Base-by-base conservation (phyloP, 805 yeast species). In the Phaffomyces opuntiae region DNA sequence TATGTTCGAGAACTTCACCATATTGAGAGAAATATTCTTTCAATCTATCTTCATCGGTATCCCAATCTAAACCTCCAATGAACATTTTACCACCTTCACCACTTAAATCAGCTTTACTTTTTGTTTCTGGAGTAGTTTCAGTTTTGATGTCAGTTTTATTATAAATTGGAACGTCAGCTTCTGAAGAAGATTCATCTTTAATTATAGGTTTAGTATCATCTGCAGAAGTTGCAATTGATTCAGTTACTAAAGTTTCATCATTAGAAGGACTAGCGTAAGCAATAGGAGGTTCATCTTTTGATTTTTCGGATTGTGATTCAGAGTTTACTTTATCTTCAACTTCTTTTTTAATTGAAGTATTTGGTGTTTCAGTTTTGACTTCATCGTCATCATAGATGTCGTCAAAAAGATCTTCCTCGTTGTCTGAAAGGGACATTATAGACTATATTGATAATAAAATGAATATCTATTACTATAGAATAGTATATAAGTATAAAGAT, bases 41-140 rank as follows among this genome's bases (percentile, higher is more conserved):
- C 66, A 91, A 69, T 32, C 84, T 79, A 51, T 89, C 95, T 60
- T 91, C 98, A 13, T 90, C 82, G 14, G 99, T 91, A 61, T 91
- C 97, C 98, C 98, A 91, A 60, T 91, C 93, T 57, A 91, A 78
- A 42, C 99, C 99, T 52, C 99, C 99, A 64, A 88, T 79, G 60
- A 89, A 89, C 95, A 89, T 86, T 62, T 89, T 89, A 45, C 95
- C 95, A 52, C 81, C 81, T 57, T 87, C 96, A 53, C 81, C 77
- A 51, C 77, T 66, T 52, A 78, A 62, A 64, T 80, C 77, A 14
- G 77, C 78, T 49, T 66, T 73, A 34, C 50, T 53, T 27, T n/a
- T 44, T 9, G 38, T 44, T 16, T 38, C 49, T 14, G 36, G 32
- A 26, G 43, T 16, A 13, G 35, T 5, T 32, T 35, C 14, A 33